A percentile compares a stretch with the other conserved stretches of the same genome.
These are phyloP conservation scores for Fraxinus quadrangulata DNA, from an alignment of 257 asterid genomes.

Conservation along the genomic window DNA sequence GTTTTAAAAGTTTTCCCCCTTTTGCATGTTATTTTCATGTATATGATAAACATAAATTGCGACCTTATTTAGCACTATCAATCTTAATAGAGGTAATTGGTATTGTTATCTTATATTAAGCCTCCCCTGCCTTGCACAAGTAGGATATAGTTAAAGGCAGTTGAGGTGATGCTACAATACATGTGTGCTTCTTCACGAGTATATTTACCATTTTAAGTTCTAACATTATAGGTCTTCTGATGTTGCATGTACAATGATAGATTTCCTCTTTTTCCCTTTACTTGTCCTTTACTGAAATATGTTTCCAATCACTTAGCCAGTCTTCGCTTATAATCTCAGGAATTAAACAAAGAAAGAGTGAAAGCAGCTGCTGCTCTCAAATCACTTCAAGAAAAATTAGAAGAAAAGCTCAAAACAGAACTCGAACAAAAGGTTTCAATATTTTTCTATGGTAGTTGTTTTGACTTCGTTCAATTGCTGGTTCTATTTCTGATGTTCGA, in stretches of 20 bases:
- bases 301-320: slow-evolving; percentile 19
- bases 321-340: slow-evolving; percentile 48
- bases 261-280: slow-evolving; percentile 1
- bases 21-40: slow-evolving; percentile 17
- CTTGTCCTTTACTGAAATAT: slow-evolving; percentile 5
- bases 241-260: slow-evolving; percentile 16
- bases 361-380: slow-evolving; percentile 87
- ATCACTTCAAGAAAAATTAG: slow-evolving; percentile 78
- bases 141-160: background rate
- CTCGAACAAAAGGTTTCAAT: slow-evolving; percentile 69
- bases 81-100: slow-evolving; percentile 9
- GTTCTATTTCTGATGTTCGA: slow-evolving; percentile 25
- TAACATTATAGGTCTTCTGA: background rate
- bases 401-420: slow-evolving; percentile 62
- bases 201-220: background rate
- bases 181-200: slow-evolving; percentile 9
- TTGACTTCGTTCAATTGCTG: slow-evolving; percentile 8
- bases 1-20: slow-evolving; percentile 39
- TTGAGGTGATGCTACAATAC: slow-evolving; percentile 4
- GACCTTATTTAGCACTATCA: slow-evolving; percentile 7
- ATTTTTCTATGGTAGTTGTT: slow-evolving; percentile 6
- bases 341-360: slow-evolving; percentile 71
- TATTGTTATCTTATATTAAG: slow-evolving; percentile 4
- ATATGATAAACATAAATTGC: slow-evolving; percentile 7
- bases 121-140: slow-evolving; percentile 19